A percentile compares a stretch with the other conserved stretches of the same genome.
These are phyloP conservation scores for Quercus tomentella DNA, from an alignment of 331 rosid species.

Conservation along the genomic window DNA sequence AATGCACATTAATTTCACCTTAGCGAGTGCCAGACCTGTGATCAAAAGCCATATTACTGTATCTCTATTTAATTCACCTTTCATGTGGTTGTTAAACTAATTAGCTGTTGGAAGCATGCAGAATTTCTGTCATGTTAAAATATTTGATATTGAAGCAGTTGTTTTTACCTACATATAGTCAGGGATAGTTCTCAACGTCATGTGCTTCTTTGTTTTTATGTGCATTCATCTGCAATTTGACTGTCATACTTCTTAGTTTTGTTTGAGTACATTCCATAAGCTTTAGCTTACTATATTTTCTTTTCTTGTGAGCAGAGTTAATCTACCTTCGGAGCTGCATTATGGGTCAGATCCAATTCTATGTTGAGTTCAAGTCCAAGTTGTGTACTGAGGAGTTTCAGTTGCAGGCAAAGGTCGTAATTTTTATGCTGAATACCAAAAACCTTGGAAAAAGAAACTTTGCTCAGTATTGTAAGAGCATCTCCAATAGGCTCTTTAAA, in stretches of 20 bases:
- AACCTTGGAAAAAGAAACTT: too few relatives aligned
- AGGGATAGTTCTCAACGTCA: background rate
- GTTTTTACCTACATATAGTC: too few relatives aligned
- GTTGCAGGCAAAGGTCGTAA: too few relatives aligned
- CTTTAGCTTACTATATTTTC: conserved; percentile 11
- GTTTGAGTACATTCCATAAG: background rate
- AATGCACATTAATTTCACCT: background rate
- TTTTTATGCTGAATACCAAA: too few relatives aligned
- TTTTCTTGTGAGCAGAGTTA: conserved; percentile 37
- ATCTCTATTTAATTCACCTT: background rate
- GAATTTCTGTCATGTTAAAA: background rate
- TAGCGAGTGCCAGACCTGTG: background rate
- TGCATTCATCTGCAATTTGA: background rate
- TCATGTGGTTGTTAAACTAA: background rate
- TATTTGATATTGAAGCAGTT: background rate
- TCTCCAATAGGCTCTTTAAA: too few relatives aligned
- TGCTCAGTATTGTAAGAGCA: too few relatives aligned
- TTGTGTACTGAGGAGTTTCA: background rate
- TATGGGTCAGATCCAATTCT: conserved; percentile 47
- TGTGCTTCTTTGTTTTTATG: background rate
- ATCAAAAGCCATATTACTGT: background rate
- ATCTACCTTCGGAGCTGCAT: conserved; percentile 38
- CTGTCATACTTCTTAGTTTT: background rate
- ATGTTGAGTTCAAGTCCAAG: conserved; percentile 21
- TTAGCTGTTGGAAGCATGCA: background rate